A percentile compares a stretch with the other conserved stretches of the same genome.
Conservation (phyloP, 306 rosid species). For the Morella rubra region DNA sequence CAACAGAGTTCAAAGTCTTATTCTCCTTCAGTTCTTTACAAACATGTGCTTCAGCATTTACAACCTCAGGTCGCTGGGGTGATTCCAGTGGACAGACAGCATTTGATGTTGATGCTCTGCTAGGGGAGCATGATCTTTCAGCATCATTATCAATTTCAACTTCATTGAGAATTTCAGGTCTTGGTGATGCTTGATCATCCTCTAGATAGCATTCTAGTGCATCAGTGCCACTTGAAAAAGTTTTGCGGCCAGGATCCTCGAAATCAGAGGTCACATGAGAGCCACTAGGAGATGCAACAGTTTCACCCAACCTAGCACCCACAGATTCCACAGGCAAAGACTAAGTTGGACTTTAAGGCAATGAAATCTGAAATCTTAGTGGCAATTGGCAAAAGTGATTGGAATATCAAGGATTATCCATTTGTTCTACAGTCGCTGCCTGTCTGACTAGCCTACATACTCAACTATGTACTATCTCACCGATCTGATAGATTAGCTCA, state of each 20-base stretch:
- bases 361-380: too few relatives aligned
- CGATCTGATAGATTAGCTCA: too few relatives aligned
- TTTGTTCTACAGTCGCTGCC: too few relatives aligned
- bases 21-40: constrained; percentile 45
- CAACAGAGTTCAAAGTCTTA: constrained; percentile 34
- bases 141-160: constrained; percentile 35
- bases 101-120: constrained; percentile 33
- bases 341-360: too few relatives aligned
- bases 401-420: too few relatives aligned
- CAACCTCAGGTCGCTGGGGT: constrained; percentile 58
- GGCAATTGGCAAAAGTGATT: too few relatives aligned
- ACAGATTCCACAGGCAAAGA: constrained; percentile 44
- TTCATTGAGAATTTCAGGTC: constrained; percentile 43
- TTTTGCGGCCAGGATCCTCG: constrained; percentile 53
- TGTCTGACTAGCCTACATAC: too few relatives aligned
- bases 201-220: constrained; percentile 43
- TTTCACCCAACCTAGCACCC: constrained; percentile 40
- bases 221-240: constrained; percentile 36
- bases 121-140: constrained; percentile 42
- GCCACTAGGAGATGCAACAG: constrained; percentile 52
- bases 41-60: constrained; percentile 52
- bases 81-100: constrained; percentile 40
- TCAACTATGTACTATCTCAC: too few relatives aligned
- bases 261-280: constrained; percentile 63
- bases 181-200: constrained; percentile 47